Percentiles rank a stretch among this genome's conserved stretches.
phyloP scores from a whole-genome alignment of 2,329 filamentous ascomycete genomes.

The Aspergillus floridensis region DNA sequence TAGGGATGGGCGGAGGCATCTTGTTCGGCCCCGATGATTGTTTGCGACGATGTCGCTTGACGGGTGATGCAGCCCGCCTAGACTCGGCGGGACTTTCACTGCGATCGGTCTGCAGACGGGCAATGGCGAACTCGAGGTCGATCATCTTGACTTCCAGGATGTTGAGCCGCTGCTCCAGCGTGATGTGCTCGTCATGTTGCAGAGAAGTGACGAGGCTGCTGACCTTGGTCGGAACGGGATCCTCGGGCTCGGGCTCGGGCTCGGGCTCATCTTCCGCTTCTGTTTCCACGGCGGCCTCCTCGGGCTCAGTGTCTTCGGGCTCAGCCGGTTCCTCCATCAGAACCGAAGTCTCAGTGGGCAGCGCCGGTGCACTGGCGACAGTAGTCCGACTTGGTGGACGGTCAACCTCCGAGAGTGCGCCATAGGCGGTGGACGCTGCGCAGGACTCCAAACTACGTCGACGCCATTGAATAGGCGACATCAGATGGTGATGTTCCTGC shows the following conservation, averaged over 20 bases:
- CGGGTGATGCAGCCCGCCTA: conserved; percentile 17
- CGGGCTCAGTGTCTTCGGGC: background rate
- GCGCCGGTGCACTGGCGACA: conserved; percentile 26
- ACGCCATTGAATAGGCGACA: conserved; percentile 43
- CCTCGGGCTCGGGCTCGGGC: conserved; percentile 14
- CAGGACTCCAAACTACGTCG: conserved; percentile 42
- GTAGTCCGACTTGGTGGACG: conserved; percentile 31
- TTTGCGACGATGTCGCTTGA: conserved; percentile 12
- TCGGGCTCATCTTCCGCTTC: conserved; percentile 1
- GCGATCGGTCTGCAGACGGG: conserved; percentile 44
- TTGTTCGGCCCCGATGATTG: conserved; percentile 16
- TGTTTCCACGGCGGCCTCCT: conserved; percentile 15
- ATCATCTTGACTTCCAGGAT: conserved; percentile 52
- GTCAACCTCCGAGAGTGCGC: conserved; percentile 26
- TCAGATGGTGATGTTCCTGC: conserved; percentile 29
- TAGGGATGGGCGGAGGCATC: background rate
- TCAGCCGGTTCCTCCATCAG: background rate
- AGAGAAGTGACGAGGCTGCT: conserved; percentile 40
- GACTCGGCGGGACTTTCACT: conserved; percentile 19
- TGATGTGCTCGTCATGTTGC: conserved; percentile 40
- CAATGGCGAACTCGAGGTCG: conserved; percentile 51
- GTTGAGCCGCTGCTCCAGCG: conserved; percentile 47
- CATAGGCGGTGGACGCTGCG: conserved; percentile 35
- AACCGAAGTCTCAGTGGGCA: conserved; percentile 21
- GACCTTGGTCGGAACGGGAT: conserved; percentile 34